Evolutionary conservation across 2,329 filamentous ascomycete genomes (phyloP).

Genomic region (Phaeophleospora eucalypticola): DNA sequence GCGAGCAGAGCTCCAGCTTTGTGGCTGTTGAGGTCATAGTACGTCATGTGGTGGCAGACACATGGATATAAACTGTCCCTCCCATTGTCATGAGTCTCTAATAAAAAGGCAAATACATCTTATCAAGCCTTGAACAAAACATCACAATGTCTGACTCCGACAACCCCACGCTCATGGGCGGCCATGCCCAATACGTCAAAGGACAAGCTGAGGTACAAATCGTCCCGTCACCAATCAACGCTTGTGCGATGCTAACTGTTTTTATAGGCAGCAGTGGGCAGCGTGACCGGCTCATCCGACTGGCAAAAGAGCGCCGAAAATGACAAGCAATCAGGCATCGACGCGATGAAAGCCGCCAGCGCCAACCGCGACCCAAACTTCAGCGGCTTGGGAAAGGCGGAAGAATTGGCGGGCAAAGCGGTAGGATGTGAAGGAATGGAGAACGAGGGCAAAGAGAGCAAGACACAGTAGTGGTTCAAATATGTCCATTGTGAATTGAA

Average conservation of each 20-base stretch:
- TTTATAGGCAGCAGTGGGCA: slow-evolving; percentile 55
- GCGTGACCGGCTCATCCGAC: slow-evolving; percentile 56
- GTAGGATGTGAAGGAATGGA: slow-evolving; percentile 68
- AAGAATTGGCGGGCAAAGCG: slow-evolving; percentile 61
- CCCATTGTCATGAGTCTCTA: no score
- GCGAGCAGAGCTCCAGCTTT: no score
- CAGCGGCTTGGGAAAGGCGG: slow-evolving; percentile 58
- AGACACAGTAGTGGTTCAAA: not conserved
- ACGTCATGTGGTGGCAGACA: no score
- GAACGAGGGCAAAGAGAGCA: slow-evolving; percentile 3
- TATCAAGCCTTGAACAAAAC: not conserved
- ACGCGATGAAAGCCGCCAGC: slow-evolving; percentile 59
- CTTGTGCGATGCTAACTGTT: slow-evolving; percentile 6
- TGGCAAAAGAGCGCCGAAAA: slow-evolving; percentile 63
- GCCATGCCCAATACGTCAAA: slow-evolving; percentile 66
- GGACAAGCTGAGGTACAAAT: slow-evolving; percentile 59
- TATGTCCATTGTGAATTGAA: not conserved
- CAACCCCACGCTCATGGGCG: slow-evolving; percentile 57
- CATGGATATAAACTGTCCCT: no score
- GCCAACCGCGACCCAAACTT: slow-evolving; percentile 51
- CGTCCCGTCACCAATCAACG: not conserved
- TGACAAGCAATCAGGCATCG: slow-evolving; percentile 60
- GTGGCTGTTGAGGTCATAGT: no score
- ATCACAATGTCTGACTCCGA: slow-evolving; percentile 22
- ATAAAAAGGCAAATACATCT: no score